Conservation (phyloP, 2,329 filamentous ascomycete genomes). For the Cytospora piceicola region DNA sequence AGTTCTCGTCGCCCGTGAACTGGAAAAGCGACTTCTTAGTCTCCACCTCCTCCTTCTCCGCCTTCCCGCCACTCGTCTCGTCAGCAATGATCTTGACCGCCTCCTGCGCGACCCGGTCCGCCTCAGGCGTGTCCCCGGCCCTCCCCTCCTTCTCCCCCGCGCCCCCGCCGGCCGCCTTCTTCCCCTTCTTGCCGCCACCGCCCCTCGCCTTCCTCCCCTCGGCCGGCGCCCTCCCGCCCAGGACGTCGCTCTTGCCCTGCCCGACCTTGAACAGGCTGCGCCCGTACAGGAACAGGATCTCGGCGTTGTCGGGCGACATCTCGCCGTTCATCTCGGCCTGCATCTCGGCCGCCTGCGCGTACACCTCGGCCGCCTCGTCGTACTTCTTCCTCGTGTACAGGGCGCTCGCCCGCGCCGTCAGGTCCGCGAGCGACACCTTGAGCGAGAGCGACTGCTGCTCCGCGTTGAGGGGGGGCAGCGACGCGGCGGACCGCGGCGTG, state of each 20-base stretch:
- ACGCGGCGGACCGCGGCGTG: slow-evolving; percentile 38
- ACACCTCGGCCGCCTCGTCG: slow-evolving; percentile 81
- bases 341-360: slow-evolving; percentile 84
- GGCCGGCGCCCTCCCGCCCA: slow-evolving; percentile 76
- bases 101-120: slow-evolving; percentile 51
- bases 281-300: slow-evolving; percentile 92
- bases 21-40: slow-evolving; percentile 82
- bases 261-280: slow-evolving; percentile 93
- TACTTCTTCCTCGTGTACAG: slow-evolving; percentile 91
- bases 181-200: slow-evolving; percentile 57
- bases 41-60: slow-evolving; percentile 45
- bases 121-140: slow-evolving; percentile 36
- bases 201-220: slow-evolving; percentile 56
- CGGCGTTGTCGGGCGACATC: slow-evolving; percentile 86
- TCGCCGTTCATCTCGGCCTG: slow-evolving; percentile 93
- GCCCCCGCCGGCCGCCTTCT: slow-evolving; percentile 45
- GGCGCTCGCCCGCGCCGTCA: slow-evolving; percentile 78
- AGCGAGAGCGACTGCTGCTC: slow-evolving; percentile 42
- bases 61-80: slow-evolving; percentile 45
- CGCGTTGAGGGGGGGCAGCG: slow-evolving; percentile 35
- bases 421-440: slow-evolving; percentile 72
- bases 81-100: slow-evolving; percentile 50
- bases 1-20: slow-evolving; percentile 93
- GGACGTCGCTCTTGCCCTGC: slow-evolving; percentile 90
- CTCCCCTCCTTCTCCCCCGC: slow-evolving; percentile 39